These are phyloP conservation scores for Monascus ruber DNA, from an alignment of 2,329 filamentous ascomycete genomes.

Conservation along the genomic window DNA sequence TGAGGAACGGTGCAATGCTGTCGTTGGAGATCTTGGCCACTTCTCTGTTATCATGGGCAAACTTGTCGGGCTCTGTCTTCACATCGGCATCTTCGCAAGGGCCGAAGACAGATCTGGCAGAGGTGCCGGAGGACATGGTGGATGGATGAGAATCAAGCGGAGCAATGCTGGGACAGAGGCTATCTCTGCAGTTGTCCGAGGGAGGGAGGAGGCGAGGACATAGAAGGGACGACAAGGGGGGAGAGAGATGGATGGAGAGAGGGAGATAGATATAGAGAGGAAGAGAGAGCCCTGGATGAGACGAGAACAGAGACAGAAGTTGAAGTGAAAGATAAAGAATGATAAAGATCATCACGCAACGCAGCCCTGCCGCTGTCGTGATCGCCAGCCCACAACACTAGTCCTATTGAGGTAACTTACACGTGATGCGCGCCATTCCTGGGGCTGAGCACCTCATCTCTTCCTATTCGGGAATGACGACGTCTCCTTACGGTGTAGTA, in stretches of 20 bases:
- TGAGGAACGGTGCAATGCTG: slow-evolving; percentile 77
- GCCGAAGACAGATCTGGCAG: slow-evolving; percentile 11
- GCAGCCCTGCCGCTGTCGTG: neutral
- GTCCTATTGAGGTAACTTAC: neutral
- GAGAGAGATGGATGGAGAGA: neutral
- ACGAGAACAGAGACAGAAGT: neutral
- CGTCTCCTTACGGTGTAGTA: too few relatives aligned
- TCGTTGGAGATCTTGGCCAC: slow-evolving; percentile 56
- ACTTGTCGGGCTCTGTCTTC: slow-evolving; percentile 13
- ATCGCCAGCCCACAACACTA: neutral
- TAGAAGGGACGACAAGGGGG: neutral
- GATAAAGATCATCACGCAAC: neutral
- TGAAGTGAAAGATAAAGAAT: neutral
- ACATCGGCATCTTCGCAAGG: slow-evolving; percentile 8
- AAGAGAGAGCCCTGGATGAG: neutral
- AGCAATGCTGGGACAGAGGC: neutral
- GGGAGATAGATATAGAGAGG: too few relatives aligned
- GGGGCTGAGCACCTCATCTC: too few relatives aligned
- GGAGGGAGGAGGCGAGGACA: neutral
- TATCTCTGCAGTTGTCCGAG: neutral
- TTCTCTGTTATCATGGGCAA: slow-evolving; percentile 21
- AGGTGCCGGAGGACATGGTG: slow-evolving; percentile 1
- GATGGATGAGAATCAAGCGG: neutral
- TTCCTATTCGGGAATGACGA: too few relatives aligned
- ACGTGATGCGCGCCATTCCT: neutral